Conservation (phyloP, 768 basidiomycete genomes). For the Rhodotorula babjevae region DNA sequence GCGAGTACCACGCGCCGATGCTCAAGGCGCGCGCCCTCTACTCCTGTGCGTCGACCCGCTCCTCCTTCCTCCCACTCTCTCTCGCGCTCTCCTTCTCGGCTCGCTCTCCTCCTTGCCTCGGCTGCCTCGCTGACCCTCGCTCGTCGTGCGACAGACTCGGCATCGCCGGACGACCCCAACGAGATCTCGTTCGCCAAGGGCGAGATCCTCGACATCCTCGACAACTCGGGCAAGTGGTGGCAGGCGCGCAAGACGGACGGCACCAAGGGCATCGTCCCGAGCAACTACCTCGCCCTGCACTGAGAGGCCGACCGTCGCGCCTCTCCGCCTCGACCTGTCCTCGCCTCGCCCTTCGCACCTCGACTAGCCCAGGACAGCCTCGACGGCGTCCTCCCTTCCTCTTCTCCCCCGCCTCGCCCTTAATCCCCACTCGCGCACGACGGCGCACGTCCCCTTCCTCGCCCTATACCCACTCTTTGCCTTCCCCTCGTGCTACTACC, state of each 20-base stretch:
- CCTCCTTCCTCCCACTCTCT: slow-evolving; percentile 5
- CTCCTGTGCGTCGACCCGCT: slow-evolving; percentile 60
- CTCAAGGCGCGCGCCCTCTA: slow-evolving; percentile 83
- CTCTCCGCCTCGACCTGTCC: no score
- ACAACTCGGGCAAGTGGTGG: slow-evolving; percentile 86
- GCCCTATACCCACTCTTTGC: background rate
- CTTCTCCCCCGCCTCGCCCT: background rate
- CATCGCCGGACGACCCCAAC: slow-evolving; percentile 90
- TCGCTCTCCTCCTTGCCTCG: background rate
- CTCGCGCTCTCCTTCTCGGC: background rate
- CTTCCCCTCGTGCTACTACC: background rate
- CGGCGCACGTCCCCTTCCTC: no score
- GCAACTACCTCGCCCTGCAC: slow-evolving; percentile 27
- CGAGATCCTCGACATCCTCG: slow-evolving; percentile 83
- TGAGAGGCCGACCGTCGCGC: no score
- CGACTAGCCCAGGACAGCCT: background rate
- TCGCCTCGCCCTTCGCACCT: no score
- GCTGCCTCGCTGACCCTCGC: no score
- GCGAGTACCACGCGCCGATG: slow-evolving; percentile 50
- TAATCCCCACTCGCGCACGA: background rate
- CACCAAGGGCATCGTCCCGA: slow-evolving; percentile 42
- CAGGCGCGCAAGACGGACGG: slow-evolving; percentile 77
- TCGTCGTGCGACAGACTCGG: slow-evolving; percentile 60
- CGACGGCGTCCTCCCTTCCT: background rate
- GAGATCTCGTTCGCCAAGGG: slow-evolving; percentile 92